Evolutionary conservation across 2,329 filamentous ascomycete genomes (phyloP).

Genomic region (Fusarium duplospermum): DNA sequence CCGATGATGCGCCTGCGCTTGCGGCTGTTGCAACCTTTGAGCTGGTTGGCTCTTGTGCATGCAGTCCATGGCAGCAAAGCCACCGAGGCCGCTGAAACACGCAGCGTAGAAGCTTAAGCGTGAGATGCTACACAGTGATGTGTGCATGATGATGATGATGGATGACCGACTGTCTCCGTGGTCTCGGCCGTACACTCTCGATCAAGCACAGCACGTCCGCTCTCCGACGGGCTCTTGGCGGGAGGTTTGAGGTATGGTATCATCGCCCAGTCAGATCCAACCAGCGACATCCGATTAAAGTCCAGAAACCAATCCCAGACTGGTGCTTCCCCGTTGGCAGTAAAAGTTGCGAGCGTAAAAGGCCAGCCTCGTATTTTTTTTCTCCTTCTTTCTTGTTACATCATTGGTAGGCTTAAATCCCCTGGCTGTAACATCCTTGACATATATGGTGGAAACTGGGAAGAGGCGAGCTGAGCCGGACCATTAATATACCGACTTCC

Average conservation of each 20-base stretch:
- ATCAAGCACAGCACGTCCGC: slow-evolving; percentile 4
- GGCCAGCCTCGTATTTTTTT: background rate
- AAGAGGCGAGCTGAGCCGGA: slow-evolving; percentile 1
- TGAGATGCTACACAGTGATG: slow-evolving; percentile 20
- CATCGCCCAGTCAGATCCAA: background rate
- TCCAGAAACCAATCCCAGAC: background rate
- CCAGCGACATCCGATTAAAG: background rate
- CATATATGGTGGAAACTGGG: background rate
- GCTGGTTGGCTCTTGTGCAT: background rate
- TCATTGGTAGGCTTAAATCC: background rate
- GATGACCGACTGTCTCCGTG: background rate
- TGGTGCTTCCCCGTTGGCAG: background rate
- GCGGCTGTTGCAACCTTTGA: background rate
- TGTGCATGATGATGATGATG: slow-evolving; percentile 19
- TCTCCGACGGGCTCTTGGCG: background rate
- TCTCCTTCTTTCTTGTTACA: background rate
- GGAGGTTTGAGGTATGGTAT: background rate
- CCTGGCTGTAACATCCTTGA: background rate
- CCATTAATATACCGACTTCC: background rate
- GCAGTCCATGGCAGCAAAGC: background rate
- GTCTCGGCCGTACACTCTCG: slow-evolving; percentile 10
- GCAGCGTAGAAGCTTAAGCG: background rate
- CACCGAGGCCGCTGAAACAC: slow-evolving; percentile 1
- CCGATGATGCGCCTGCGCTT: background rate
- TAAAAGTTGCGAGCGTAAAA: background rate